Percentiles rank a stretch among this genome's conserved stretches.
These are phyloP conservation scores for Neonectria faginata DNA, from an alignment of 2,329 filamentous ascomycete species.

Conservation along the genomic window DNA sequence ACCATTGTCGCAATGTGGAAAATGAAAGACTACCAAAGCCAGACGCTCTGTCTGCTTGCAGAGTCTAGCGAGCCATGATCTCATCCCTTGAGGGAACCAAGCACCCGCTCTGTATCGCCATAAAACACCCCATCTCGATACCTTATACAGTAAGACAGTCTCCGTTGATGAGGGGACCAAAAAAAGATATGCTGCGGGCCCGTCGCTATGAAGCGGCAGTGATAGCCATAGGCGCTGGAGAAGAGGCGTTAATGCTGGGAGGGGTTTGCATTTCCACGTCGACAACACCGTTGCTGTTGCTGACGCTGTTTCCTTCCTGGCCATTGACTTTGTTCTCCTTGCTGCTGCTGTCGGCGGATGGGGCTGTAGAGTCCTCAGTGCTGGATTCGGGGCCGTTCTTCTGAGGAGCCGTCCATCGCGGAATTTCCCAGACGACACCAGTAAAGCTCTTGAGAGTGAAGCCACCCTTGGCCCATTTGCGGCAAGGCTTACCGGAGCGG, in stretches of 20 bases:
- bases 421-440: conserved; percentile 83
- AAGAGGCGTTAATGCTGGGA: conserved; percentile 64
- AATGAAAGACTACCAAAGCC: conserved; percentile 17
- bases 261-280: conserved; percentile 67
- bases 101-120: conserved; percentile 32
- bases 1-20: conserved; percentile 40
- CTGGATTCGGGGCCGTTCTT: conserved; percentile 62
- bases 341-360: conserved; percentile 65
- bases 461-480: conserved; percentile 87
- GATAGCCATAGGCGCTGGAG: conserved; percentile 63
- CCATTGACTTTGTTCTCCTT: conserved; percentile 75
- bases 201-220: conserved; percentile 56
- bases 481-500: conserved; percentile 89
- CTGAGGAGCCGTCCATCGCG: conserved; percentile 83
- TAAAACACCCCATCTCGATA: conserved; percentile 33
- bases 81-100: conserved; percentile 24
- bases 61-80: conserved; percentile 28
- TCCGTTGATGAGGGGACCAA: conserved; percentile 22
- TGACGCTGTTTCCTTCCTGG: conserved; percentile 61
- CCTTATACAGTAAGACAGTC: conserved; percentile 33
- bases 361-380: conserved; percentile 59
- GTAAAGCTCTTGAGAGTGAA: conserved; percentile 94
- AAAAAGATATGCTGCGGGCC: neutral
- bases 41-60: conserved; percentile 29
- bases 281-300: conserved; percentile 56